phyloP scores from a whole-genome alignment of 106 monocot genomes.

The Cymbidium sinense region DNA sequence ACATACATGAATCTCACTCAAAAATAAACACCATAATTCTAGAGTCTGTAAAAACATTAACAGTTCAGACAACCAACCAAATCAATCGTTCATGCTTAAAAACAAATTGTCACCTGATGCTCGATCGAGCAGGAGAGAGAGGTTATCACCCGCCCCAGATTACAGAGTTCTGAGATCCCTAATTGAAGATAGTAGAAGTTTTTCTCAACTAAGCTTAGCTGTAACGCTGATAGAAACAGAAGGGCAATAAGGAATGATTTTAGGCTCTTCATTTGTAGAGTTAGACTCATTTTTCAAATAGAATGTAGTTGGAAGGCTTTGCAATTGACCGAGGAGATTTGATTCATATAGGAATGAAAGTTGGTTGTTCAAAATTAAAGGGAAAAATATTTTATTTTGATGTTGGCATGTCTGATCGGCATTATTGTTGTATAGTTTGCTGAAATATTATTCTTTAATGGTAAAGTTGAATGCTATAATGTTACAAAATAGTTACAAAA shows the following conservation, averaged over 20 bases:
- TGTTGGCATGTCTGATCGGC: constrained; percentile 2
- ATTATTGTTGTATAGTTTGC: background rate
- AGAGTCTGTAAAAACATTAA: too few relatives aligned
- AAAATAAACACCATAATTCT: too few relatives aligned
- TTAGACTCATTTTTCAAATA: background rate
- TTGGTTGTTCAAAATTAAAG: background rate
- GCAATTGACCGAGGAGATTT: background rate
- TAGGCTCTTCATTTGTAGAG: constrained; percentile 9
- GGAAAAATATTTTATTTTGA: background rate
- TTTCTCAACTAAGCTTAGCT: constrained; percentile 3
- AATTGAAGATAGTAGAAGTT: constrained; percentile 36
- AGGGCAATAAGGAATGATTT: constrained; percentile 7
- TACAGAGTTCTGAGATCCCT: constrained; percentile 34
- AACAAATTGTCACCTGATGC: constrained; percentile 46
- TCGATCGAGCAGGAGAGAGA: constrained; percentile 27
- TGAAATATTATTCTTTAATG: background rate
- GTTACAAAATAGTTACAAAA: too few relatives aligned
- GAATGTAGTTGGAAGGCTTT: background rate
- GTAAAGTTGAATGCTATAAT: too few relatives aligned
- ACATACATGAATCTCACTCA: too few relatives aligned
- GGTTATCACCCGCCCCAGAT: constrained; percentile 32
- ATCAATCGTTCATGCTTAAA: too few relatives aligned
- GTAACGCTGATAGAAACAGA: constrained; percentile 2
- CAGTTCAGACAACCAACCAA: too few relatives aligned
- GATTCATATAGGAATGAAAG: background rate